These are phyloP conservation scores for Tricholoma flavovirens DNA, from an alignment of 768 basidiomycete species.

Conservation along the genomic window DNA sequence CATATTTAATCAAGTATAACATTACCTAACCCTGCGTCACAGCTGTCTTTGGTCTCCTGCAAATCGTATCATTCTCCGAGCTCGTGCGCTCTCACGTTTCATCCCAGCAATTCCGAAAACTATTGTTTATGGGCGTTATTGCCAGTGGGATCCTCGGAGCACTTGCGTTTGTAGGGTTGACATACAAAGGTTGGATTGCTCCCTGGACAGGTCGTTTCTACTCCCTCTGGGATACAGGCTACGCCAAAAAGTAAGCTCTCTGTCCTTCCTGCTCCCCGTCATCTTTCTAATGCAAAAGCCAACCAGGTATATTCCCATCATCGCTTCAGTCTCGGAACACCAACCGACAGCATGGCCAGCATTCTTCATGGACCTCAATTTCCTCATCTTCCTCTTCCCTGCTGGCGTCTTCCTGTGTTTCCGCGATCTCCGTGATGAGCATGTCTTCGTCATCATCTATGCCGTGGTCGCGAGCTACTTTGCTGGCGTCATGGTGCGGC, in stretches of 20 bases:
- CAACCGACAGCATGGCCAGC: conserved; percentile 99
- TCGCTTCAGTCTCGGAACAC: conserved; percentile 98
- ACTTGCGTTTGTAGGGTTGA: conserved; percentile 69
- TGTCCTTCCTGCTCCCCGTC: conserved; percentile 3
- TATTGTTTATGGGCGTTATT: conserved; percentile 68
- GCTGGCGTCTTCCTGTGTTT: conserved; percentile 94
- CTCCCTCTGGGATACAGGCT: conserved; percentile 98
- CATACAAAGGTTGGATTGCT: conserved; percentile 92
- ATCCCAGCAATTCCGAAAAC: conserved; percentile 84
- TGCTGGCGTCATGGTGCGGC: conserved; percentile 98
- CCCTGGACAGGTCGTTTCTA: conserved; percentile 99
- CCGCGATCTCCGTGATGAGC: conserved; percentile 91
- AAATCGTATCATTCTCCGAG: conserved; percentile 91
- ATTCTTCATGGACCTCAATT: conserved; percentile 98
- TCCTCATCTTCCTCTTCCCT: conserved; percentile 97
- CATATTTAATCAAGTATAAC: not conserved
- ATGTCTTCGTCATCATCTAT: conserved; percentile 98
- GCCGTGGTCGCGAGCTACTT: conserved; percentile 96
- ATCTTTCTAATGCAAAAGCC: conserved; percentile 8
- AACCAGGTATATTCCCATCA: conserved; percentile 87
- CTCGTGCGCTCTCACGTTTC: conserved; percentile 86
- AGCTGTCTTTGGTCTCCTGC: conserved; percentile 95
- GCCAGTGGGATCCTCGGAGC: conserved; percentile 67
- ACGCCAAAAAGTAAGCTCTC: conserved; percentile 82
- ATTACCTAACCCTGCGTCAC: conserved; percentile 3